A percentile compares a stretch with the other conserved stretches of the same genome.
Conservation (phyloP, 306 rosid genomes). For the Medicago ruthenica region DNA sequence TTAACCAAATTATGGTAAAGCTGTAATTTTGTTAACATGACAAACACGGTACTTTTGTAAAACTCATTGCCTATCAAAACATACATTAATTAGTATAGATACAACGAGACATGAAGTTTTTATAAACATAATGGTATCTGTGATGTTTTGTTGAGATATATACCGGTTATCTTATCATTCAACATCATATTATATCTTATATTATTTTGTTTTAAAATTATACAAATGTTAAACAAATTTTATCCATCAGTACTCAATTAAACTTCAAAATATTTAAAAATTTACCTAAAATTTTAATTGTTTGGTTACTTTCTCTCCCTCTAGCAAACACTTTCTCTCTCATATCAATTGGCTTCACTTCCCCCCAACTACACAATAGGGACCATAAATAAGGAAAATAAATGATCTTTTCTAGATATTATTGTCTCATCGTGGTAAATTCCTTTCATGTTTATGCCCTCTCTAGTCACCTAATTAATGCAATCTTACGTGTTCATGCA, state of each 20-base stretch:
- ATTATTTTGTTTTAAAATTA: no score
- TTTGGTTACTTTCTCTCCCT: slow-evolving; percentile 22
- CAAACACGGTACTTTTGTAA: no score
- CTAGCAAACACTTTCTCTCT: slow-evolving; percentile 43
- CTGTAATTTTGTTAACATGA: background rate
- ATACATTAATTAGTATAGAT: background rate
- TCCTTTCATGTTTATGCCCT: slow-evolving; percentile 38
- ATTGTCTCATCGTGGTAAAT: slow-evolving; percentile 39
- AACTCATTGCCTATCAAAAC: no score
- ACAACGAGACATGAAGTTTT: no score
- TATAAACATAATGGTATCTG: no score
- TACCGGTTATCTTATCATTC: no score
- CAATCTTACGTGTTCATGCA: slow-evolving; percentile 32
- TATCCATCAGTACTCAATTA: no score
- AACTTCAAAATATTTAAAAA: no score
- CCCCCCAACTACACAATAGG: slow-evolving; percentile 55
- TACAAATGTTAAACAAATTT: no score
- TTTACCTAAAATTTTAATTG: slow-evolving; percentile 37
- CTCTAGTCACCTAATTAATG: slow-evolving; percentile 34
- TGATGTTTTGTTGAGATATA: no score
- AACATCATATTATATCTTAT: no score
- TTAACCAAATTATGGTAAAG: background rate
- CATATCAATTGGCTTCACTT: slow-evolving; percentile 52
- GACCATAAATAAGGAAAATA: slow-evolving; percentile 53
- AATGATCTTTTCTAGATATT: slow-evolving; percentile 40